Percentiles rank a stretch among this genome's conserved stretches.
Conservation (phyloP, 306 rosid genomes). For the apple (Malus domestica) region DNA sequence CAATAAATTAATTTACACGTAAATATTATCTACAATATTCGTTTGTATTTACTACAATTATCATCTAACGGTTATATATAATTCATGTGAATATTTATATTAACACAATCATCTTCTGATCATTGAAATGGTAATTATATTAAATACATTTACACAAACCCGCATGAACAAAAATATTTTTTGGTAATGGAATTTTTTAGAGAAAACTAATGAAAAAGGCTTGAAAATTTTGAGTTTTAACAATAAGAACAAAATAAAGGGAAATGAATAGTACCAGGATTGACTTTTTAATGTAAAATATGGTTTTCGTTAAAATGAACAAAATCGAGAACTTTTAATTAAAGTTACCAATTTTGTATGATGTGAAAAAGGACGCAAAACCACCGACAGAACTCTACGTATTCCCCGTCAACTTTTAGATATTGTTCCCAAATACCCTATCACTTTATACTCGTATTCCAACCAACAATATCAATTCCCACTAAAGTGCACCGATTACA, state of each 20-base stretch:
- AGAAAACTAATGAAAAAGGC: too few species aligned
- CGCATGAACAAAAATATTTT: neutral
- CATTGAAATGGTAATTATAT: too few species aligned
- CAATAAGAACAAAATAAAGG: too few species aligned
- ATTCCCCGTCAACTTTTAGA: conserved; percentile 51
- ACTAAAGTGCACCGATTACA: conserved; percentile 5
- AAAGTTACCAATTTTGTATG: neutral
- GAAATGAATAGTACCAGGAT: too few species aligned
- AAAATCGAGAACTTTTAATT: too few species aligned
- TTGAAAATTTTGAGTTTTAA: too few species aligned
- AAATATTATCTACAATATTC: neutral
- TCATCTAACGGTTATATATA: neutral
- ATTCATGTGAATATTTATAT: neutral
- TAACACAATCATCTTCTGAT: too few species aligned
- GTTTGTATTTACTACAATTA: neutral
- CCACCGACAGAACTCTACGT: conserved; percentile 40
- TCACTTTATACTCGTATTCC: conserved; percentile 11
- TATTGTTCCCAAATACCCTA: conserved; percentile 22
- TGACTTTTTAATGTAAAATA: too few species aligned
- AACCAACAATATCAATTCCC: neutral
- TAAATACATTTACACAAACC: neutral
- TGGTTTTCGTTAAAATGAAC: too few species aligned
- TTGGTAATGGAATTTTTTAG: neutral
- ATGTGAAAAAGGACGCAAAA: neutral
- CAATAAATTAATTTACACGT: neutral